A percentile compares a stretch with the other conserved stretches of the same genome.
These are phyloP conservation scores for Conringia planisiliqua DNA, from an alignment of 345 rosid species.

Conservation along the genomic window DNA sequence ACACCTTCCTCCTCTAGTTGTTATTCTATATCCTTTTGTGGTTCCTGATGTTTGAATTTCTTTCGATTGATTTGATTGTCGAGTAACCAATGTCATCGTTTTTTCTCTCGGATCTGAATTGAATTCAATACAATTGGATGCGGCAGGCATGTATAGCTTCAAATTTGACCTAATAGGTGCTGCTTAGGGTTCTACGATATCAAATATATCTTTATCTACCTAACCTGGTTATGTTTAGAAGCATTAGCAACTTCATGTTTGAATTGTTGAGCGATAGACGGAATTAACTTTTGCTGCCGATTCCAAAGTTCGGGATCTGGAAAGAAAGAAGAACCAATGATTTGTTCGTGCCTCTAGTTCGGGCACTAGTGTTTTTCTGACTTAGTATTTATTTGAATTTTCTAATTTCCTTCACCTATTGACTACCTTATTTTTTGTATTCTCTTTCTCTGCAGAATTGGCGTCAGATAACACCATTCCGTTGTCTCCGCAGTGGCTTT, in stretches of 20 bases:
- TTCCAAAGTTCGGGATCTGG: slow-evolving; percentile 3
- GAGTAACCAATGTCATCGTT: background rate
- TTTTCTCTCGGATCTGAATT: slow-evolving; percentile 27
- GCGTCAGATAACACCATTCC: slow-evolving; percentile 81
- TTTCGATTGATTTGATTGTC: slow-evolving; percentile 2
- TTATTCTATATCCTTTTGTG: background rate
- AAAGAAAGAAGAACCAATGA: background rate
- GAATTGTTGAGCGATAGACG: background rate
- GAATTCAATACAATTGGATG: slow-evolving; percentile 5
- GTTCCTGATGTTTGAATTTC: background rate
- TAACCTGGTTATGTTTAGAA: background rate
- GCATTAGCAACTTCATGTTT: slow-evolving; percentile 3
- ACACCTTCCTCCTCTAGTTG: background rate
- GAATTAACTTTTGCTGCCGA: background rate
- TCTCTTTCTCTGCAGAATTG: slow-evolving; percentile 41
- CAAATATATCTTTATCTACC: background rate
- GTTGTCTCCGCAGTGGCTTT: slow-evolving; percentile 94
- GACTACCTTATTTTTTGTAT: background rate
- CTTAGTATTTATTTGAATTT: background rate
- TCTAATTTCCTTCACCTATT: background rate
- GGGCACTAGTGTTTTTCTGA: background rate
- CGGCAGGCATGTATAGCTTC: background rate
- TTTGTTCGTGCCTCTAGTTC: background rate
- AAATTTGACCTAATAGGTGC: background rate
- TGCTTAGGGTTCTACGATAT: slow-evolving; percentile 12